Evolutionary conservation across 108 stramenopile genomes (phyloP).

Genomic region (Nitzschia sp.): DNA sequence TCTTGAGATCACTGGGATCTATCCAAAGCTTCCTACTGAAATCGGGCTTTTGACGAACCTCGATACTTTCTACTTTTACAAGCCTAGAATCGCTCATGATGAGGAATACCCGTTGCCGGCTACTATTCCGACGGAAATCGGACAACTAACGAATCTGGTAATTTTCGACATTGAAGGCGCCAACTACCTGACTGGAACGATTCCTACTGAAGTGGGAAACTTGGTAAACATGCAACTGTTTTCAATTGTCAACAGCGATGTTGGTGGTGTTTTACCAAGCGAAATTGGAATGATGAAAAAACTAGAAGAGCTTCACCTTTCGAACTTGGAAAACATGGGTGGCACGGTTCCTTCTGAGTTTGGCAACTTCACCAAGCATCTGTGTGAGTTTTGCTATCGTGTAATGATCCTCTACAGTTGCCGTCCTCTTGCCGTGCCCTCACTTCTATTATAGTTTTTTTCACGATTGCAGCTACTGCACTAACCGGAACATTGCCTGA

Average conservation of each 20-base stretch:
- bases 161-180: not conserved
- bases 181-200: slow-evolving; percentile 19
- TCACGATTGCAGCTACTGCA: not conserved
- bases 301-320: slow-evolving; percentile 34
- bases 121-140: slow-evolving; percentile 15
- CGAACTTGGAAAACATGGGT: not conserved
- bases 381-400: not conserved
- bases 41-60: slow-evolving; percentile 25
- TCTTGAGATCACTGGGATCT: not conserved
- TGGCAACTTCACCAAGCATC: slow-evolving; percentile 26
- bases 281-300: slow-evolving; percentile 43
- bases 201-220: slow-evolving; percentile 51
- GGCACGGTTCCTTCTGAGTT: slow-evolving; percentile 50
- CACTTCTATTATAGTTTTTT: not conserved
- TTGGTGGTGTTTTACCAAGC: slow-evolving; percentile 49
- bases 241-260: slow-evolving; percentile 32
- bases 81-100: not conserved
- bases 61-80: not conserved
- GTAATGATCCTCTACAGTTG: not conserved
- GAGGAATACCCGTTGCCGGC: not conserved
- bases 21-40: slow-evolving; percentile 25
- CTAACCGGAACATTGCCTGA: not conserved
- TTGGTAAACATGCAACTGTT: slow-evolving; percentile 34
- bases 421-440: not conserved
- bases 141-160: slow-evolving; percentile 4